phyloP scores from a whole-genome alignment of 1,284 basidiomycete species.

The Lentinula novae-zelandiae region DNA sequence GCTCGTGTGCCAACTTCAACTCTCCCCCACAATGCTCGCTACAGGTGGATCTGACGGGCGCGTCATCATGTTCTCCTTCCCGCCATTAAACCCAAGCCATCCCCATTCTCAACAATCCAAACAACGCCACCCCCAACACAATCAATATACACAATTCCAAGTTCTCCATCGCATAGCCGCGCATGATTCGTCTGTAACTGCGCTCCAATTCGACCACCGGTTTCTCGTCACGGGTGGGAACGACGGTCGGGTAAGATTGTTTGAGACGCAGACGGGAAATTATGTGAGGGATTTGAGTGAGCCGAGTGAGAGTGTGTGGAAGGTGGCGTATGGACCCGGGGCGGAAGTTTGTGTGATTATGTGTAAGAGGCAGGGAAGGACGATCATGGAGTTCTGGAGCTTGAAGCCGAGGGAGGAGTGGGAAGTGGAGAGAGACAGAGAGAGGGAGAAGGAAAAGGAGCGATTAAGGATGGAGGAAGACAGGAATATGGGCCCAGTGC shows the following conservation, averaged over 20 bases:
- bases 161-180: constrained; percentile 59
- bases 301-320: constrained; percentile 85
- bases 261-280: constrained; percentile 68
- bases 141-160: constrained; percentile 21
- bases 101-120: constrained; percentile 18
- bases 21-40: constrained; percentile 66
- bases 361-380: constrained; percentile 81
- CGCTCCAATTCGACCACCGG: constrained; percentile 82
- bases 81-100: constrained; percentile 29
- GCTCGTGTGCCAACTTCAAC: constrained; percentile 91
- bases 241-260: constrained; percentile 89
- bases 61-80: constrained; percentile 85
- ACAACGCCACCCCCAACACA: constrained; percentile 3
- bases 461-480: neutral
- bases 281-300: constrained; percentile 77
- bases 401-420: constrained; percentile 43
- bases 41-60: constrained; percentile 95
- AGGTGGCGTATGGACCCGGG: constrained; percentile 62
- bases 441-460: neutral
- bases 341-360: constrained; percentile 63
- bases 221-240: constrained; percentile 85
- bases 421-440: neutral
- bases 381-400: constrained; percentile 87
- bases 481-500: neutral
- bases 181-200: constrained; percentile 90